phyloP scores from a whole-genome alignment of 23 red algal species.

The Gracilaria vermiculophylla region DNA sequence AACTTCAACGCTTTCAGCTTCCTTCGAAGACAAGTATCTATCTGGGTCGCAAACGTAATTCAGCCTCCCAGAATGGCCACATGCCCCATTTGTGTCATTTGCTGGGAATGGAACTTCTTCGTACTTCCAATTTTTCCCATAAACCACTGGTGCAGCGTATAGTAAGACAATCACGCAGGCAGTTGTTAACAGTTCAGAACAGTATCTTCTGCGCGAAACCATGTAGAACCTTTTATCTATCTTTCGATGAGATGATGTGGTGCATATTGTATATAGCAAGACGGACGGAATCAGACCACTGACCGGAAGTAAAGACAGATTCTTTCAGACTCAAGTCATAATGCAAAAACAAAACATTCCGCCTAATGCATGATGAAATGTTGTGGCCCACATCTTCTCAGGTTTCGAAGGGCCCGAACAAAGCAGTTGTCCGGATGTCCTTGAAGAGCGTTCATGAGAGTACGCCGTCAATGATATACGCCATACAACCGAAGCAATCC shows the following conservation, averaged over 20 bases:
- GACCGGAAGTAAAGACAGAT: background rate
- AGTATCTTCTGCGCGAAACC: background rate
- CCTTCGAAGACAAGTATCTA: background rate
- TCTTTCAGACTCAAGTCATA: background rate
- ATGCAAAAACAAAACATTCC: background rate
- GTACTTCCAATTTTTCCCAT: background rate
- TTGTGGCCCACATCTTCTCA: background rate
- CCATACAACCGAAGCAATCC: background rate
- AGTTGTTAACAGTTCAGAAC: background rate
- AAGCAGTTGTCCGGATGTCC: background rate
- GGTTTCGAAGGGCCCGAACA: background rate
- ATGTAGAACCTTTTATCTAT: background rate
- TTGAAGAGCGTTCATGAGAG: background rate
- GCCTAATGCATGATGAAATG: background rate
- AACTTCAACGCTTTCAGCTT: background rate
- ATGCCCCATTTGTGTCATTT: background rate
- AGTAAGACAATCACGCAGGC: background rate
- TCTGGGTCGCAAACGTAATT: slow-evolving; percentile 21
- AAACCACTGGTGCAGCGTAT: background rate
- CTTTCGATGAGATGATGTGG: background rate
- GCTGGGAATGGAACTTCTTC: background rate
- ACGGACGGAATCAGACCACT: background rate
- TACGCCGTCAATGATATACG: background rate
- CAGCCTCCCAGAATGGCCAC: background rate
- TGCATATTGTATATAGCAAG: background rate